Base-by-base conservation (phyloP, 2,329 filamentous ascomycete genomes). In the Fusarium floridanum region DNA sequence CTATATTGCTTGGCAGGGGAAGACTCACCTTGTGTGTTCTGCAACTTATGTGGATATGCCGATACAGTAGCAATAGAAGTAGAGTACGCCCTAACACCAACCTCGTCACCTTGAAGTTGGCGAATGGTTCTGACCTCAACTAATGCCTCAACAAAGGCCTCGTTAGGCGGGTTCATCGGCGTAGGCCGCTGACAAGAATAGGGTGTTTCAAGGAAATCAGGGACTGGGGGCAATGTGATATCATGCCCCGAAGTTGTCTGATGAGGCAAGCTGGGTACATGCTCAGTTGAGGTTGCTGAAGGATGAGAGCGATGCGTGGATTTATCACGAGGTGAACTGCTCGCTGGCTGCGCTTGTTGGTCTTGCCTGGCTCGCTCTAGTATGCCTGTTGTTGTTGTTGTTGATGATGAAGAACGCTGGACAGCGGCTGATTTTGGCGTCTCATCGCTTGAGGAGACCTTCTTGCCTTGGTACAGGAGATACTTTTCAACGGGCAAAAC, bases 181-280 rank as follows among this genome's bases (percentile, higher is more conserved):
- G 95, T 94, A 1, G 91, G 89, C 27, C 96, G 91, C 80, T 97
- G 90, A 78, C 97, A 98, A 6, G 95, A 92, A 82, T 97, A 98
- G 7, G 77, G 78, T 6, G 80, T 82, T 32, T 89, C 87, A 64
- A 93, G 82, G 48, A 87, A 97, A 3, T 90, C 89, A 2, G 95
- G 95, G 14, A 94, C 83, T 0, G 88, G 86, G 0, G 94, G 94
- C 1, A 94, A 80, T 69, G 82, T 67, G 20, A 88, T 86, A 29
- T 97, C 93, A 67, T 95, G 89, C 68, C 97, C 95, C 4, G 92
- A 94, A 0, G 95, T 98, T 1, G 93, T 94, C 78, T 93, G 87
- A 41, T 91, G 91, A 11, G 91, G 80, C 7, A 97, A 83, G 11
- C 78, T 53, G 6, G 79, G 80, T 3, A 82, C 82, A n/a, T 67